Conservation (phyloP, 106 monocot genomes). For the Dactylorhiza incarnata region DNA sequence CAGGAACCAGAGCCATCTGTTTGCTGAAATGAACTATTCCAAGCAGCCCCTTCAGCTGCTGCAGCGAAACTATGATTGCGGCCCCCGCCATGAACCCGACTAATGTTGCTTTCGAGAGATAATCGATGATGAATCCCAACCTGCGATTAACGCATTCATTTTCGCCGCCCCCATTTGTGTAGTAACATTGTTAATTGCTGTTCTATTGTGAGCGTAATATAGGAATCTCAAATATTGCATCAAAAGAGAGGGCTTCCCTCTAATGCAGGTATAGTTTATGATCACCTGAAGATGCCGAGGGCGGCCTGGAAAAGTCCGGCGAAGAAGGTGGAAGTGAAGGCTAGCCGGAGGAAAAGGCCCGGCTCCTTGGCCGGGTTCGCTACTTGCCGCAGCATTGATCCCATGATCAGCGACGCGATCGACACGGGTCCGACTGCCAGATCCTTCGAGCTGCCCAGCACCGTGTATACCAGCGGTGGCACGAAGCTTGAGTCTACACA, state of each 20-base stretch:
- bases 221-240: no score
- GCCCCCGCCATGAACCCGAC: slow-evolving; percentile 93
- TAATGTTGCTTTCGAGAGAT: slow-evolving; percentile 77
- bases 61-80: slow-evolving; percentile 80
- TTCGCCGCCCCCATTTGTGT: no score
- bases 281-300: slow-evolving; percentile 66
- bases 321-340: slow-evolving; percentile 85
- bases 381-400: slow-evolving; percentile 60
- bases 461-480: slow-evolving; percentile 77
- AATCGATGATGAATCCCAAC: slow-evolving; percentile 84
- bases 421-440: slow-evolving; percentile 84
- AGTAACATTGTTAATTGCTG: no score
- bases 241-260: not conserved
- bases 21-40: slow-evolving; percentile 86
- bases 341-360: slow-evolving; percentile 62
- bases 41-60: slow-evolving; percentile 77
- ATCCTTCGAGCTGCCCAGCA: slow-evolving; percentile 87
- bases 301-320: slow-evolving; percentile 81
- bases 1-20: slow-evolving; percentile 68
- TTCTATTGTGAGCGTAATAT: no score
- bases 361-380: slow-evolving; percentile 48
- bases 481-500: slow-evolving; percentile 85
- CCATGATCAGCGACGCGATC: slow-evolving; percentile 89
- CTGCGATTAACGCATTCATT: slow-evolving; percentile 9
- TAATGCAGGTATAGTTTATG: not conserved